These are phyloP conservation scores for Microbotryum silenes-acaulis DNA, from an alignment of 1,284 basidiomycete genomes.

Conservation along the genomic window DNA sequence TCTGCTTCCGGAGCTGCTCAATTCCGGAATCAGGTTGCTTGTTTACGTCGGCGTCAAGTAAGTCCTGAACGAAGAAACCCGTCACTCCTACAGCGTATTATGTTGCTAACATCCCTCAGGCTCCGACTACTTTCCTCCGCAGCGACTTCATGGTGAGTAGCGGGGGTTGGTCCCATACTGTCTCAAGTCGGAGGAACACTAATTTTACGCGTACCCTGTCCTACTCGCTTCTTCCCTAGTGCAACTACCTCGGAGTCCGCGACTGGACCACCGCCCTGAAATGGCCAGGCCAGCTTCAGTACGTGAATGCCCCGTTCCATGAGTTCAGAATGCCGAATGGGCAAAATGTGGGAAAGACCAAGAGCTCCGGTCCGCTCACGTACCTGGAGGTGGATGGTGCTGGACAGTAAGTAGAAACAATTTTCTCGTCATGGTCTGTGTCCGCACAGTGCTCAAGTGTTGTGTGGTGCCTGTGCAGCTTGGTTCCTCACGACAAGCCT, in stretches of 20 bases:
- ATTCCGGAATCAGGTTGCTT: constrained; percentile 64
- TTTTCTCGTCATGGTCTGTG: no score
- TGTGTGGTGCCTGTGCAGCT: not conserved
- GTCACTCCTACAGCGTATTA: not conserved
- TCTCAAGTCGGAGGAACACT: not conserved
- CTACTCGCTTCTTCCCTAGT: not conserved
- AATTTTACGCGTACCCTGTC: no score
- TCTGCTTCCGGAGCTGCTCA: constrained; percentile 64
- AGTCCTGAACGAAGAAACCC: constrained; percentile 51
- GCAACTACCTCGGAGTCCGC: constrained; percentile 15
- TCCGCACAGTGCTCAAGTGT: no score
- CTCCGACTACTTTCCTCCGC: constrained; percentile 17
- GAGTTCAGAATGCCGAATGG: constrained; percentile 3
- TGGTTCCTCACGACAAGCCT: constrained; percentile 69
- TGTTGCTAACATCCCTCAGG: constrained; percentile 47
- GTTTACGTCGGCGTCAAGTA: constrained; percentile 72
- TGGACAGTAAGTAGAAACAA: no score
- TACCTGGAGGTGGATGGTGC: not conserved
- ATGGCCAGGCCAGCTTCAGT: constrained; percentile 17
- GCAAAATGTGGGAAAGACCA: constrained; percentile 5
- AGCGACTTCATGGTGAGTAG: not conserved
- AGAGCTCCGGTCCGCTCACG: constrained; percentile 19
- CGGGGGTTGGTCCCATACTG: not conserved
- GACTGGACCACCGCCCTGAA: constrained; percentile 24
- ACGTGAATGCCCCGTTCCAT: constrained; percentile 16